phyloP scores from a whole-genome alignment of 31 red algal genomes.

The Odonthalia washingtoniensis region DNA sequence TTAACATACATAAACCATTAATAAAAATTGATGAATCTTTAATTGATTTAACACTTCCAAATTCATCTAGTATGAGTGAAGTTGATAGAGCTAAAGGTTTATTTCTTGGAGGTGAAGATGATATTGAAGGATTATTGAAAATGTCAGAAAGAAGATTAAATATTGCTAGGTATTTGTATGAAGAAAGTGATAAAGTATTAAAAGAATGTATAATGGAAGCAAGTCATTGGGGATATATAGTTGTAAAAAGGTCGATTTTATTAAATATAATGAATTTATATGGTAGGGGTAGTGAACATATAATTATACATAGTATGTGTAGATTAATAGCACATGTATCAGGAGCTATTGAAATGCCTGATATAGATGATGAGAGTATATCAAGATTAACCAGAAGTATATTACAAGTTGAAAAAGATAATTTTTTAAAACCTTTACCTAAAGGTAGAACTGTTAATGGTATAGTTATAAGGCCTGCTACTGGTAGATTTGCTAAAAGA shows the following conservation, averaged over 20 bases:
- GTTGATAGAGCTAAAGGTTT: background rate
- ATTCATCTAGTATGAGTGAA: background rate
- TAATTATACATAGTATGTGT: conserved; percentile 44
- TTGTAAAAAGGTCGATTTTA: conserved; percentile 4
- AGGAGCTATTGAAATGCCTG: conserved; percentile 6
- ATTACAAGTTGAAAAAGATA: background rate
- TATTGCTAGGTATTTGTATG: background rate
- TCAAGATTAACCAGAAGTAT: conserved; percentile 24
- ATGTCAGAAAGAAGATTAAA: background rate
- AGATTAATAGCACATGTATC: conserved; percentile 56
- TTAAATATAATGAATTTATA: conserved; percentile 1
- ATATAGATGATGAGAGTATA: conserved; percentile 40
- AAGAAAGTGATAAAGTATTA: conserved; percentile 23
- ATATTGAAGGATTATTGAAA: background rate
- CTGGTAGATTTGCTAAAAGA: conserved; percentile 57
- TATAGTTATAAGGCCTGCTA: conserved; percentile 62
- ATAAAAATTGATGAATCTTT: background rate
- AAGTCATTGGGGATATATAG: conserved; percentile 71
- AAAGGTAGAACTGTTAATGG: conserved; percentile 59
- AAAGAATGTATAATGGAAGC: conserved; percentile 27
- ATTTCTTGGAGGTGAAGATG: background rate
- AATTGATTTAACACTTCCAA: background rate
- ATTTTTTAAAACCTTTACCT: conserved; percentile 33
- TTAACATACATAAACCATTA: conserved; percentile 7
- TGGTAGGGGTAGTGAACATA: conserved; percentile 11